Evolutionary conservation across 208 protist species (phyloP), one percentile per base, ranked within the genome.

Genomic region (Leptomonas seymouri): DNA sequence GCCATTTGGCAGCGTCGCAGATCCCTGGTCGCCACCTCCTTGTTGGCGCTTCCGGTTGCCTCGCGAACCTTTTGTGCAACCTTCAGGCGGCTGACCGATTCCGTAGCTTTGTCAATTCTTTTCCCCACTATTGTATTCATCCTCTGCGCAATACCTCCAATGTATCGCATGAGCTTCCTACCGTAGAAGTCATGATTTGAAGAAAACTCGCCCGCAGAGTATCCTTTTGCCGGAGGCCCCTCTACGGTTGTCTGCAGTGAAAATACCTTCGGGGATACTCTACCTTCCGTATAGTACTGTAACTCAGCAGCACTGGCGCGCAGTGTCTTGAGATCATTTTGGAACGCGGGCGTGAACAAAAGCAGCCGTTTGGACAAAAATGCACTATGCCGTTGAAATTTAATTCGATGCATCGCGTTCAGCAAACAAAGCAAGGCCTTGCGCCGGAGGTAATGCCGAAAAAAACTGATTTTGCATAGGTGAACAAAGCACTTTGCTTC

Each of bases 1-100:
- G 82, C 71, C 54, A 84, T 81, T 69, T 92, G 80, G 34, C 64
- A 34, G 53, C 86, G 74, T 36, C 71, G 80, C 42, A 93, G 73
- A 49, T 95, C 81, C 25, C 81, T 67, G 36, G 86, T 78, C 15
- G 81, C 80, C 39, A 94, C 85, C 53, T 95, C 88, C 82, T 94
- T 96, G 42, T 91, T 95, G 39, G 96, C 95, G 45, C 81, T 84
- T n/a, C 90, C 86, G 25, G 81, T 73, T 7, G 76, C 72, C 25
- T 68, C 80, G 4, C 77, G 64, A 16, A 59, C 30, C 28, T 84
- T 84, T 18, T 79, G 70, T 16, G 81, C 78, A 20, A 71, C 30
- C 23, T 46, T 44, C 48, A 77, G 30, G 9, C 48, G 25, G 3
- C 28, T 27, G 11, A 71, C 45, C 12, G 20, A 15, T 11, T n/a